These are phyloP conservation scores for Talaromyces stipitatus DNA, from an alignment of 495 filamentous ascomycete genomes.

Conservation along the genomic window DNA sequence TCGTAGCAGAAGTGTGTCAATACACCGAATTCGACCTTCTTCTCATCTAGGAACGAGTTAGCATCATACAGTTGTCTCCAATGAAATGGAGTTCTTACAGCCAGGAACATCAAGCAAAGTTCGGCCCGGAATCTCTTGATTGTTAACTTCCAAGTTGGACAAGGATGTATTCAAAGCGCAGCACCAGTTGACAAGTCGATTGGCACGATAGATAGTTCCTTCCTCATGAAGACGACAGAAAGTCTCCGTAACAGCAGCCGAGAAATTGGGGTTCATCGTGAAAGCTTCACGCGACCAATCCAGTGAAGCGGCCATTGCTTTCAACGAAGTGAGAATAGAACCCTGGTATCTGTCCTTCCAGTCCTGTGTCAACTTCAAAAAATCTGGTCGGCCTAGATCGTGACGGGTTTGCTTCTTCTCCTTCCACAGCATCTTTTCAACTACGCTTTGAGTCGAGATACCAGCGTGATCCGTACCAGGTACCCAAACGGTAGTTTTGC, in stretches of 20 bases:
- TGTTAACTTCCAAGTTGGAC: constrained; percentile 68
- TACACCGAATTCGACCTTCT: constrained; percentile 67
- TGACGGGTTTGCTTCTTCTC: constrained; percentile 56
- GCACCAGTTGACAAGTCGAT: constrained; percentile 76
- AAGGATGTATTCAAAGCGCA: constrained; percentile 64
- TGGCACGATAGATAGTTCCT: constrained; percentile 68
- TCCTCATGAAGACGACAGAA: constrained; percentile 68
- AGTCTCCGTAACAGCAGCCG: constrained; percentile 61
- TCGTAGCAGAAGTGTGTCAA: constrained; percentile 65
- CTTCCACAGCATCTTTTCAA: constrained; percentile 70
- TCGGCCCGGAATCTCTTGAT: constrained; percentile 61
- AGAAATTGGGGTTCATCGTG: constrained; percentile 62
- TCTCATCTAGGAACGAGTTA: constrained; percentile 16
- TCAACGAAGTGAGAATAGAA: constrained; percentile 52
- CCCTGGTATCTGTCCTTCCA: constrained; percentile 67
- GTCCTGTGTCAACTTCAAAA: constrained; percentile 54
- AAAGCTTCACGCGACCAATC: constrained; percentile 65
- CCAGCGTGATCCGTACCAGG: constrained; percentile 74
- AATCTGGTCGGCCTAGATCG: constrained; percentile 55
- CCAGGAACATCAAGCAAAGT: constrained; percentile 60
- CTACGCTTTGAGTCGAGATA: constrained; percentile 69
- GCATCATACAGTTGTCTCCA: neutral
- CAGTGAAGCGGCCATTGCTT: constrained; percentile 53
- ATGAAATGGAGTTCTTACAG: constrained; percentile 29
- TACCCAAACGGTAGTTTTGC: constrained; percentile 61